Evolutionary conservation across 129 eudicot species (phyloP).

Genomic region (Apium graveolens): DNA sequence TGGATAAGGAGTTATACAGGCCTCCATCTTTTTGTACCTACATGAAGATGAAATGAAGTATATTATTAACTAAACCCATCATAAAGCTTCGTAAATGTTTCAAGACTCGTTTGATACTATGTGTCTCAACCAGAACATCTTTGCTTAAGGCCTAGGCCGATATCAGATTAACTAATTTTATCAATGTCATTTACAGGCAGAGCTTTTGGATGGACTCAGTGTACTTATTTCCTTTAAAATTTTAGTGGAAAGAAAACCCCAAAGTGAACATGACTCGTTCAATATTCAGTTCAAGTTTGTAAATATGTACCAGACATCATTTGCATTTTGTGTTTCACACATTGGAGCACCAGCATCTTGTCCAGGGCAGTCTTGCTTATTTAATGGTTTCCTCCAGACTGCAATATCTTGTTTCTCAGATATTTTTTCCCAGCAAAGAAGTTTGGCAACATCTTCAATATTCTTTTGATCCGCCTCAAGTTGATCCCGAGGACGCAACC

Average conservation of each 20-base stretch:
- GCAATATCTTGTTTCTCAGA: slow-evolving; percentile 43
- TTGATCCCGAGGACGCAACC: slow-evolving; percentile 43
- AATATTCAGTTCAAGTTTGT: not conserved
- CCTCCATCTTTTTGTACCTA: slow-evolving; percentile 64
- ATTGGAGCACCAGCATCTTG: slow-evolving; percentile 30
- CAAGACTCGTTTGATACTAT: not conserved
- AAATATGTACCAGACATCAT: slow-evolving; percentile 39
- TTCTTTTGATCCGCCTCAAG: slow-evolving; percentile 47
- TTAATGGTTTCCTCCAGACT: slow-evolving; percentile 40
- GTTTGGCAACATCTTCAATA: slow-evolving; percentile 41
- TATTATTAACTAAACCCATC: not conserved
- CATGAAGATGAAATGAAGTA: not conserved
- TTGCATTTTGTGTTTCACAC: slow-evolving; percentile 32
- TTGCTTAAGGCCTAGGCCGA: not conserved
- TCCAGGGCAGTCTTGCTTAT: slow-evolving; percentile 30
- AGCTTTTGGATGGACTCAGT: not conserved
- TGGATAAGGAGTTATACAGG: slow-evolving; percentile 46
- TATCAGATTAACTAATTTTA: not conserved
- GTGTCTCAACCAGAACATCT: not conserved
- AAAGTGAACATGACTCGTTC: not conserved
- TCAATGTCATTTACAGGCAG: not conserved
- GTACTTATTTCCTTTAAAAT: not conserved
- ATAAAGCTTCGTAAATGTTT: not conserved
- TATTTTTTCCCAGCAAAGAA: slow-evolving; percentile 54
- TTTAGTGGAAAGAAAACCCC: not conserved